Base-by-base conservation (phyloP, 176 grass and related monocot genomes). In the Calamus simplicifolius region DNA sequence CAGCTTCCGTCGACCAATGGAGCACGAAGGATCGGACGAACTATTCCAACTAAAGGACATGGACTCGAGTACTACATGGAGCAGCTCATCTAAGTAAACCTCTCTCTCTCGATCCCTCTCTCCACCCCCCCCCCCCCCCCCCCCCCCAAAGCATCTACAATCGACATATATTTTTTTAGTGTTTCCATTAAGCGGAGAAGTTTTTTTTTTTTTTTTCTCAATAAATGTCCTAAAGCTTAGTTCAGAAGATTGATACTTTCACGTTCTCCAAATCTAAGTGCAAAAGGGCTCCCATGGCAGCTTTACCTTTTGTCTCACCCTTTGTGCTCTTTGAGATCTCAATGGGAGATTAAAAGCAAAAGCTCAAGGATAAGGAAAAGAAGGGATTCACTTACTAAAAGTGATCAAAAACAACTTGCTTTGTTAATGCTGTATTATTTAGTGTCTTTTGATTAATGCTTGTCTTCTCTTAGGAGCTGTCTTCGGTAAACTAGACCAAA, bases 271-370 rank as follows among this genome's bases (percentile, higher is more conserved):
- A 19, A 56, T 56, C 53, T 56, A 10, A 18, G 58, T 38, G 28
- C 28, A 60, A 60, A 58, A 60, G 28, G 57, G 58, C 16, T 38
- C n/a, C 30, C 29, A 35, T 60, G 58, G 26, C 58, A 60, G 58
- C 58, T 60, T 60, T 60, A 18, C 5, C 58, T 60, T 60, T 60
- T 38, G 5, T 60, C 58, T 7, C 28, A 4, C 16, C 27, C 28
- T 29, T 60, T 60, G 58, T 29, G 26, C 35, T 60, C 26, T 31
- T 60, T 60, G 58, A 38, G 58, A 60, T 60, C 58, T 35, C 29
- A 60, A 18, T 13, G 58, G 14, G 14, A 31, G 58, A 60, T 60
- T 60, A 35, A 60, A 60, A 60, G 58, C 58, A 60, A 60, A 60
- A 60, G 58, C 58, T n/a, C n/a, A 31, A n/a, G 25, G 16, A 29